Evolutionary conservation across 176 grass and related monocot genomes (phyloP), one percentile per base, ranked within the genome.

Genomic region (Oryza officinalis): DNA sequence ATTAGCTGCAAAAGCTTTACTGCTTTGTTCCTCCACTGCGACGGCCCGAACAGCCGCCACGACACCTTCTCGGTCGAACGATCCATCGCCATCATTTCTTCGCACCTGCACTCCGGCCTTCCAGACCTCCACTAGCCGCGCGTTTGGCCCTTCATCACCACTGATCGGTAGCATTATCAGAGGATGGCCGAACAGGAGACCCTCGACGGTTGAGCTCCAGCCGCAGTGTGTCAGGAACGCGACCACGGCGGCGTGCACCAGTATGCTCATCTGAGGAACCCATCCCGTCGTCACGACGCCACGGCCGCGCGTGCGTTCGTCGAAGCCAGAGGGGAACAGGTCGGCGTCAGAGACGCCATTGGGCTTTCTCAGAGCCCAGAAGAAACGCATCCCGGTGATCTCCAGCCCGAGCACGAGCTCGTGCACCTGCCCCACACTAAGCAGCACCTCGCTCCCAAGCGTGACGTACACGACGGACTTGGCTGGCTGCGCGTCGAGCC

Each of bases 171-270:
- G 63, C 79, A 86, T 69, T 13, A 90, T 64, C 10, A 90, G 30
- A 13, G 92, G 86, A 5, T 65, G 88, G 60, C 91, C 87, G 30
- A 88, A 82, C 15, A 40, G 63, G 27, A 93, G 70, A 61, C 71
- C 74, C 50, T 93, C 91, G n/a, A 93, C 46, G 28, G 85, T 15
- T 25, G 91, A 90, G 15, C 61, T 79, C 75, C 81, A 87, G 6
- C 87, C 87, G 38, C 91, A 89, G 77, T 89, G 87, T 5, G 91
- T 89, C 23, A 87, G 60, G 78, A 92, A 92, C 2, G 64, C 87
- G 69, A 80, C 75, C 2, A 89, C 69, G 0, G 82, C 86, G 17
- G 2, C 4, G 27, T 90, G 88, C 40, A 47, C 65, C 27, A 88
- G 52, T 13, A 89, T 20, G 5, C 67, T 31, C 25, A 91, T 33